These are phyloP conservation scores for Garcia nutans DNA, from an alignment of 345 rosid genomes.

Conservation along the genomic window DNA sequence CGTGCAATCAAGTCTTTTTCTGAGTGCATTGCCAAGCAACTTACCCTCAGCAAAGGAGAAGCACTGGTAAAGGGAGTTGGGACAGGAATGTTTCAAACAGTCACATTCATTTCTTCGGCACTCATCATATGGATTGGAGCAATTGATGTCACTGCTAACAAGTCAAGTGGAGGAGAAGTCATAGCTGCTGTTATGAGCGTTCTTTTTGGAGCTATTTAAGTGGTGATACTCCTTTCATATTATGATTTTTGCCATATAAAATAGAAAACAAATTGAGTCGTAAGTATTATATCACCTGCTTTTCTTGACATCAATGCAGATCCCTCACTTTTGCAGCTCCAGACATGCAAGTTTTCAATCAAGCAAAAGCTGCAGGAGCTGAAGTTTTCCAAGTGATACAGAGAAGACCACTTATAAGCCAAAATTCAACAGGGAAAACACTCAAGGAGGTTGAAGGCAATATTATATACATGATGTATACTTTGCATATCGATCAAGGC, in stretches of 20 bases:
- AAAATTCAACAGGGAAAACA: conserved; percentile 26
- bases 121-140: conserved; percentile 63
- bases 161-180: conserved; percentile 52
- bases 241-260: background rate
- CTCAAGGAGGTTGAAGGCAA: conserved; percentile 39
- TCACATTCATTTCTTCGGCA: conserved; percentile 57
- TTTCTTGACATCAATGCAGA: conserved; percentile 30
- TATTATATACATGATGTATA: conserved; percentile 40
- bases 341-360: conserved; percentile 63
- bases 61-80: conserved; percentile 67
- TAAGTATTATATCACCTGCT: background rate
- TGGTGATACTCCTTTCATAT: background rate
- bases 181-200: conserved; percentile 64
- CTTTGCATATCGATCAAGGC: conserved; percentile 62
- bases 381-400: conserved; percentile 52
- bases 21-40: conserved; percentile 44
- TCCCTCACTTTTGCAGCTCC: conserved; percentile 67
- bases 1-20: conserved; percentile 43
- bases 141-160: conserved; percentile 34
- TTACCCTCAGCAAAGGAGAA: conserved; percentile 46
- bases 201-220: conserved; percentile 68
- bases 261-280: background rate
- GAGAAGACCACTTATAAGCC: conserved; percentile 42
- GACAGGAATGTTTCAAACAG: conserved; percentile 56
- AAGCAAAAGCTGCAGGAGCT: conserved; percentile 63